Evolutionary conservation across 345 rosid species (phyloP).

Genomic region (Salix purpurea): DNA sequence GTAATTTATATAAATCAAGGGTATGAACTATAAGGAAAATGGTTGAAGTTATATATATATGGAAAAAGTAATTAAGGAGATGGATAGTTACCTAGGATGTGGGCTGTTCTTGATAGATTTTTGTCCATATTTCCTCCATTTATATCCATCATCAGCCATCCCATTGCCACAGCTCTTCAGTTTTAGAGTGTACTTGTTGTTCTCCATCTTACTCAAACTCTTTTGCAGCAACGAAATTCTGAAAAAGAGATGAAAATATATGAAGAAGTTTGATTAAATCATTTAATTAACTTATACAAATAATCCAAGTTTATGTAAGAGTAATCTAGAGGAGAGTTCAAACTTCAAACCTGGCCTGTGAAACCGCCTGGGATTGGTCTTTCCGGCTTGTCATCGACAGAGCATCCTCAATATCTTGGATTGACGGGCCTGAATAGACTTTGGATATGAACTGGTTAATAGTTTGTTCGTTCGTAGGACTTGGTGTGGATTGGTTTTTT

Average conservation of each 20-base stretch:
- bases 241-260: neutral
- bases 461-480: constrained; percentile 20
- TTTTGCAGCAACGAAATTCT: constrained; percentile 31
- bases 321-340: neutral
- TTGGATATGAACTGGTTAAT: constrained; percentile 31
- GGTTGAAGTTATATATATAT: no score
- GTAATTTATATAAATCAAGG: no score
- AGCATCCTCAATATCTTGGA: constrained; percentile 49
- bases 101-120: constrained; percentile 84
- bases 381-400: constrained; percentile 26
- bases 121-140: constrained; percentile 96
- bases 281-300: neutral
- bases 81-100: constrained; percentile 55
- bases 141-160: constrained; percentile 80
- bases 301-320: neutral
- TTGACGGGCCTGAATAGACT: constrained; percentile 55
- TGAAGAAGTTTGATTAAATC: neutral
- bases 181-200: constrained; percentile 60
- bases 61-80: neutral
- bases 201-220: constrained; percentile 43
- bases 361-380: constrained; percentile 15
- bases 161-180: constrained; percentile 53
- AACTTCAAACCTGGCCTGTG: constrained; percentile 28
- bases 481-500: constrained; percentile 15
- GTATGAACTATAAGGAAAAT: no score